These are phyloP conservation scores for Conoideocrella luteorostrata DNA, from an alignment of 2,329 filamentous ascomycete genomes.

Conservation along the genomic window DNA sequence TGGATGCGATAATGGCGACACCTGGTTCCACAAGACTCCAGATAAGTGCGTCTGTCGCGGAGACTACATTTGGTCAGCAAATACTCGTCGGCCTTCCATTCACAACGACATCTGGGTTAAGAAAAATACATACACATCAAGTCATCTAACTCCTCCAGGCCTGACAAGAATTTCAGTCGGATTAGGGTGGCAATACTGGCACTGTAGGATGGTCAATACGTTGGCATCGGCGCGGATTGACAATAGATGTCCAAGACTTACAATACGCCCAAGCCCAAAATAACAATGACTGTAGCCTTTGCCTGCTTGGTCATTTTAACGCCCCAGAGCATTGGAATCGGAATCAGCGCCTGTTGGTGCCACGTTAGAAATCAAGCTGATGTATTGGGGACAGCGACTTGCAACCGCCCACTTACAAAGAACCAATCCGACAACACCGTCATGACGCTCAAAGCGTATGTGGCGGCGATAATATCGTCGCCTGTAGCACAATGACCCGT, in stretches of 20 bases:
- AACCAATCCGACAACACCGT: constrained; percentile 49
- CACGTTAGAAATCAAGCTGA: background rate
- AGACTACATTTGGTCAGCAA: constrained; percentile 29
- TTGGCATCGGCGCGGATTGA: constrained; percentile 9
- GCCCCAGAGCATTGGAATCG: constrained; percentile 48
- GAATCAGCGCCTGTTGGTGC: constrained; percentile 37
- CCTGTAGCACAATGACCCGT: constrained; percentile 35
- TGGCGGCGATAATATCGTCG: constrained; percentile 38
- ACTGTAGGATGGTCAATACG: constrained; percentile 19
- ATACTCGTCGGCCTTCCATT: no score
- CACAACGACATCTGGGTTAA: no score
- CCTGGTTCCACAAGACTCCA: constrained; percentile 54
- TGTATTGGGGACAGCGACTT: background rate
- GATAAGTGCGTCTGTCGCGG: constrained; percentile 45
- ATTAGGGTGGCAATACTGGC: constrained; percentile 50
- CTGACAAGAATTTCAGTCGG: constrained; percentile 40
- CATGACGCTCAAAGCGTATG: constrained; percentile 46
- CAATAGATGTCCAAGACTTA: constrained; percentile 14
- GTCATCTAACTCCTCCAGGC: constrained; percentile 37
- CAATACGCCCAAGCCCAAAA: constrained; percentile 45
- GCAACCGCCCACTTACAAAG: constrained; percentile 30
- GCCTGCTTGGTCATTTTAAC: constrained; percentile 47
- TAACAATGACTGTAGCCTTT: constrained; percentile 43
- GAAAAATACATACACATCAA: constrained; percentile 37
- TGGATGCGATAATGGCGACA: constrained; percentile 48